phyloP scores from a whole-genome alignment of 2,329 filamentous ascomycete genomes.

The Penicillium aurantiogriseum region DNA sequence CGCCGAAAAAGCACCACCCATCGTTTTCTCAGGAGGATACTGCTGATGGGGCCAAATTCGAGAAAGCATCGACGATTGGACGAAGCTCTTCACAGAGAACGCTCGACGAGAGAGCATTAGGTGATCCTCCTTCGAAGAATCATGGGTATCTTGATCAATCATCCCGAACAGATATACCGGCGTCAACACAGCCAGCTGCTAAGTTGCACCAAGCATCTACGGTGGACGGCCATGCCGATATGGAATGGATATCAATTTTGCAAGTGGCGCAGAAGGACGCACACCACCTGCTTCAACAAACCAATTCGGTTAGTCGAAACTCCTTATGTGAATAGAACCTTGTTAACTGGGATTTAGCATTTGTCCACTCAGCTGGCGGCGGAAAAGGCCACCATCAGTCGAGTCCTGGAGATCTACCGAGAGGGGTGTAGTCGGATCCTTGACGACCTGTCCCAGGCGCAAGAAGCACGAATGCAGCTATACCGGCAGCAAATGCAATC shows the following conservation, averaged over 20 bases:
- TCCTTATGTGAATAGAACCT: background rate
- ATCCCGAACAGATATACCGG: background rate
- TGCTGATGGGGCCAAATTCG: background rate
- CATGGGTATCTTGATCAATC: background rate
- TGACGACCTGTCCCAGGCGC: conserved; percentile 41
- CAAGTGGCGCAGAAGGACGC: conserved; percentile 20
- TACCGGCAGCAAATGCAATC: conserved; percentile 30
- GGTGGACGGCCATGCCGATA: background rate
- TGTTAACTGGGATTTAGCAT: conserved; percentile 28
- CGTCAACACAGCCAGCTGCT: background rate
- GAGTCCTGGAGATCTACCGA: conserved; percentile 47
- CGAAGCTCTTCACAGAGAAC: conserved; percentile 6
- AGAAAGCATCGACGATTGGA: background rate
- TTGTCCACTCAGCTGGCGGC: conserved; percentile 48
- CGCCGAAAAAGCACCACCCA: background rate
- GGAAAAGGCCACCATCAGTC: conserved; percentile 46
- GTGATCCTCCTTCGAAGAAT: background rate
- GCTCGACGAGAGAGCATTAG: conserved; percentile 1
- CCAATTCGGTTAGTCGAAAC: conserved; percentile 28
- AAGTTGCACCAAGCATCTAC: background rate
- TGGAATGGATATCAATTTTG: conserved; percentile 22
- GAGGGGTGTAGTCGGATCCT: conserved; percentile 46
- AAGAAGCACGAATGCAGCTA: conserved; percentile 39
- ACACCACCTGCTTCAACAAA: conserved; percentile 28
- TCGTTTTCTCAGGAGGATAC: background rate